phyloP scores from a whole-genome alignment of 192 early-diverging fungal genomes.

The Funneliformis geosporum region DNA sequence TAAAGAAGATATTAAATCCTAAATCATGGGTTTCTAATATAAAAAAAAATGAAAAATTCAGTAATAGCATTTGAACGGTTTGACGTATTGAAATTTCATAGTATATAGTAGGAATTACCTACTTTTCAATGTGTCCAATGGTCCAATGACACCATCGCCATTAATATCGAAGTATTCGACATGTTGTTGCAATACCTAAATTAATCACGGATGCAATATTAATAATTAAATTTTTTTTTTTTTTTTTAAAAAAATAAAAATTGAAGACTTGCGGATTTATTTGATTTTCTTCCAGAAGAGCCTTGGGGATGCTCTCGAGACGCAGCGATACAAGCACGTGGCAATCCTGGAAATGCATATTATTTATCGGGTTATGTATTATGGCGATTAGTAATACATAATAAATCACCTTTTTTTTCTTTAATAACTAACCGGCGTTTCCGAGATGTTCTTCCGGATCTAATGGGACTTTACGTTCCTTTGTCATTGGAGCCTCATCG shows the following conservation, averaged over 20 bases:
- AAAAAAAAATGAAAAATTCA: neutral
- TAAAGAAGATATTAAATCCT: constrained; percentile 50
- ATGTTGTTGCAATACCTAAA: constrained; percentile 54
- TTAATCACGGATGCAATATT: too few relatives aligned
- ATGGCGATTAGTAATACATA: too few relatives aligned
- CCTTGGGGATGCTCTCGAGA: too few relatives aligned
- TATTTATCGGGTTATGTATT: too few relatives aligned
- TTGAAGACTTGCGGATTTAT: too few relatives aligned
- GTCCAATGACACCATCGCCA: constrained; percentile 47
- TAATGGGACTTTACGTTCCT: neutral
- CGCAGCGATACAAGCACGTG: too few relatives aligned
- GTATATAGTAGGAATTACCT: neutral
- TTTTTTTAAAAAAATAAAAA: too few relatives aligned
- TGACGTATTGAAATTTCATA: neutral
- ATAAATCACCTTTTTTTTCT: too few relatives aligned
- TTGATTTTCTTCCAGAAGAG: too few relatives aligned
- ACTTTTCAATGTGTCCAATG: constrained; percentile 39
- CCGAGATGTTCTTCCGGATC: neutral
- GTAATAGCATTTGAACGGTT: neutral
- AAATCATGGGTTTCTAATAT: constrained; percentile 42
- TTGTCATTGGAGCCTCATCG: neutral
- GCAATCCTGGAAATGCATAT: too few relatives aligned
- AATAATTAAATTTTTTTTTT: too few relatives aligned
- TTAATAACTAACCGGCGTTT: neutral
- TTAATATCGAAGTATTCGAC: constrained; percentile 52